Conservation (phyloP, 1,139 yeast species). For the Protomyces inundatus region DNA sequence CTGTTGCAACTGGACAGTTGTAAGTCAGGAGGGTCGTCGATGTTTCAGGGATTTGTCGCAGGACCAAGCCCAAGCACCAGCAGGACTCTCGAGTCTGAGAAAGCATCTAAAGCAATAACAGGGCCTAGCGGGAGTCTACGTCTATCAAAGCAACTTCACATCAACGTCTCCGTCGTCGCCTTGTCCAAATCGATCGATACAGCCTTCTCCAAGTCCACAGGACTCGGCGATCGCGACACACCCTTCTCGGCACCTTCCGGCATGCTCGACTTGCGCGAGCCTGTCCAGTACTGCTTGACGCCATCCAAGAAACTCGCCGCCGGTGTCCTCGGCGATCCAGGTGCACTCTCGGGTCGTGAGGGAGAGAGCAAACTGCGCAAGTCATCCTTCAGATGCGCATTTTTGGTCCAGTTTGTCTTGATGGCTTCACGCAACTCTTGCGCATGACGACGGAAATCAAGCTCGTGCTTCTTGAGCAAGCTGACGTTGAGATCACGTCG, state of each 20-base stretch:
- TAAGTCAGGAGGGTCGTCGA: no score
- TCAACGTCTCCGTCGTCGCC: constrained; percentile 11
- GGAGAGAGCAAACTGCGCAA: constrained; percentile 14
- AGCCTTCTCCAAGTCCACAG: constrained; percentile 17
- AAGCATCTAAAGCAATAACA: no score
- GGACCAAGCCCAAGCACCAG: no score
- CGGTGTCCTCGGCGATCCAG: constrained; percentile 23
- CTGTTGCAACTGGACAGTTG: no score
- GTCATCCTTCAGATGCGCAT: constrained; percentile 26
- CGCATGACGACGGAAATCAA: constrained; percentile 86
- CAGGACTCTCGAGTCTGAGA: no score
- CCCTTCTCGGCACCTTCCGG: constrained; percentile 4
- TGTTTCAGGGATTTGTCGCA: no score
- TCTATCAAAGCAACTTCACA: background rate
- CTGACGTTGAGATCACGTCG: constrained; percentile 92
- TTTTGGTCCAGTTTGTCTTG: constrained; percentile 26
- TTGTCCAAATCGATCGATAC: background rate
- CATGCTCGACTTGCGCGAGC: constrained; percentile 2
- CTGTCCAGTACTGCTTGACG: constrained; percentile 20
- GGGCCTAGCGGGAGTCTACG: no score
- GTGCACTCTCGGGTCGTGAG: constrained; percentile 6
- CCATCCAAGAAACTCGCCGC: constrained; percentile 15
- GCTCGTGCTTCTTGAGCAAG: constrained; percentile 94
- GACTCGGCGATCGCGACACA: constrained; percentile 17
- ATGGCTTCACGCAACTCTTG: constrained; percentile 64